These are phyloP conservation scores for Capsicum rhomboideum DNA, from an alignment of 257 asterid genomes.

Conservation along the genomic window DNA sequence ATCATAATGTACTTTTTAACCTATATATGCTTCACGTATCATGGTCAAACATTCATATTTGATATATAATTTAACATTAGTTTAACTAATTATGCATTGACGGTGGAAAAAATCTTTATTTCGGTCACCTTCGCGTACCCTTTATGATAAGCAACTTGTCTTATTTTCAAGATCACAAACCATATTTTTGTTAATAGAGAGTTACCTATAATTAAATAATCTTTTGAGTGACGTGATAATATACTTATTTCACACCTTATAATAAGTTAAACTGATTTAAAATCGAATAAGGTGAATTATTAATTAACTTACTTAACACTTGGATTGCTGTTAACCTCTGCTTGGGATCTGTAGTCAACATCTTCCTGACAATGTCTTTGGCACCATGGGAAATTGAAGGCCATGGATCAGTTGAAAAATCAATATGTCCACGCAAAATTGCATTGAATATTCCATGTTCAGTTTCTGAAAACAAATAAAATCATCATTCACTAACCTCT, in stretches of 20 bases:
- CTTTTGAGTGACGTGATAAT: no score
- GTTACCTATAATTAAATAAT: no score
- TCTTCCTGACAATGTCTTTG: constrained; percentile 81
- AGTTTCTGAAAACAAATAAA: constrained; percentile 33
- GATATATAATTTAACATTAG: background rate
- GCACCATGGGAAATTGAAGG: constrained; percentile 86
- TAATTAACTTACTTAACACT: constrained; percentile 57
- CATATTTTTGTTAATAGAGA: no score
- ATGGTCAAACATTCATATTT: background rate
- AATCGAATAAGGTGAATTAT: no score
- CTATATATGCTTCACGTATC: background rate
- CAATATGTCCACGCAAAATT: constrained; percentile 70
- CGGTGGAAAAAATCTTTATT: no score
- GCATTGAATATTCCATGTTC: constrained; percentile 93
- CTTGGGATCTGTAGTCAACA: constrained; percentile 69
- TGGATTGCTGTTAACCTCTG: constrained; percentile 79
- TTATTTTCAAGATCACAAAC: no score
- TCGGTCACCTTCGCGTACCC: no score
- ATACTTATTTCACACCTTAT: no score
- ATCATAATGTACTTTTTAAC: background rate
- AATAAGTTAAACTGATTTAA: no score
- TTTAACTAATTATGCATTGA: no score
- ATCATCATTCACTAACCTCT: background rate
- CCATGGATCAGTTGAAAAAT: constrained; percentile 89
- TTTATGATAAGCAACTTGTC: no score